Conservation (phyloP, 495 filamentous ascomycete species). For the Opeltia flavorubescens region DNA sequence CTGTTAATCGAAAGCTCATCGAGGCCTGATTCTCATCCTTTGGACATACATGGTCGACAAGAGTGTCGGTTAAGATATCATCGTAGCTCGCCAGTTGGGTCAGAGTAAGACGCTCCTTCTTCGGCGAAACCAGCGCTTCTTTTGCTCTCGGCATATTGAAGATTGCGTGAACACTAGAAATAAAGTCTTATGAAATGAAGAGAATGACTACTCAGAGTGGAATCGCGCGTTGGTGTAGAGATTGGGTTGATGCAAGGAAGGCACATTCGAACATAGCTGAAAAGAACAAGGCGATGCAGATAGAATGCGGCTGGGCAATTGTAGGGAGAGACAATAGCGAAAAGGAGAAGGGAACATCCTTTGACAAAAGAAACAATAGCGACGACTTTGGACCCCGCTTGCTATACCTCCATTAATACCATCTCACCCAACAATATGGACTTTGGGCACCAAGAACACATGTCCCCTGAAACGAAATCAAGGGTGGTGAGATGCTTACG, state of each 20-base stretch:
- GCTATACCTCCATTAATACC: too few relatives aligned
- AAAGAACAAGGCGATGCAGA: background rate
- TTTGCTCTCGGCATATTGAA: background rate
- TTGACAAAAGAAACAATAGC: background rate
- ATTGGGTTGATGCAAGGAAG: background rate
- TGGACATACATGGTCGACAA: slow-evolving; percentile 77
- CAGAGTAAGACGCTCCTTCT: slow-evolving; percentile 56
- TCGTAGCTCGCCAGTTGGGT: slow-evolving; percentile 84
- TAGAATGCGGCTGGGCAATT: background rate
- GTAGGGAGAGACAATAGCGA: background rate
- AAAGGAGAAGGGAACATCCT: background rate
- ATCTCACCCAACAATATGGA: too few relatives aligned
- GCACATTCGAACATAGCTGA: background rate
- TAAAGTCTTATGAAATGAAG: too few relatives aligned
- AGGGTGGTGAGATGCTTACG: background rate
- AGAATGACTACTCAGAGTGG: too few relatives aligned
- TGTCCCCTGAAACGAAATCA: background rate
- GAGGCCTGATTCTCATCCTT: background rate
- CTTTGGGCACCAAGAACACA: background rate
- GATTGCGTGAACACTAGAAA: too few relatives aligned
- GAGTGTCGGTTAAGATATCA: slow-evolving; percentile 88
- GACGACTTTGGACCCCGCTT: too few relatives aligned
- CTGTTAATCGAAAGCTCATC: background rate
- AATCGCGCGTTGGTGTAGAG: background rate
- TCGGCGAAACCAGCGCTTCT: background rate